Evolutionary conservation across 2,329 filamentous ascomycete species (phyloP).

Genomic region (Cytospora leucostoma): DNA sequence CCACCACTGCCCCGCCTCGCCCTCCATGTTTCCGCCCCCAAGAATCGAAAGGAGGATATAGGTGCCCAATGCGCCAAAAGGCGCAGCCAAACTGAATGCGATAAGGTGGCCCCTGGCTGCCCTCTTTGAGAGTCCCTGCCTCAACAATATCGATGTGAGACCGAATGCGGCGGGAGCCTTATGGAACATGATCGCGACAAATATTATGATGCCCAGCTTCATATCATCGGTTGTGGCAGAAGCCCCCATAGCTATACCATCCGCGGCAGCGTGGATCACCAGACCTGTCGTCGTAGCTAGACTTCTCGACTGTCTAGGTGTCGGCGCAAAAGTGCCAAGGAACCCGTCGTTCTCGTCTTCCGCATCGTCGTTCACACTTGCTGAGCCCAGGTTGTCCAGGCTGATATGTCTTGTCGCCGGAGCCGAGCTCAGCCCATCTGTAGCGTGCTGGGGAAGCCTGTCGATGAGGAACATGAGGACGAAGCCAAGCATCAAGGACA

Average conservation of each 20-base stretch:
- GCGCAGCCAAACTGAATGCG: slow-evolving; percentile 89
- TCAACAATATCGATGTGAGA: slow-evolving; percentile 83
- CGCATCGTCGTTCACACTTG: slow-evolving; percentile 40
- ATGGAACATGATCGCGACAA: slow-evolving; percentile 95
- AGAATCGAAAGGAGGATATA: slow-evolving; percentile 77
- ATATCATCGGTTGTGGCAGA: slow-evolving; percentile 75
- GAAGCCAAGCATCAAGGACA: slow-evolving; percentile 86
- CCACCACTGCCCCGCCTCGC: slow-evolving; percentile 74
- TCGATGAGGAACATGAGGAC: slow-evolving; percentile 97
- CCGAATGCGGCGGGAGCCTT: slow-evolving; percentile 97
- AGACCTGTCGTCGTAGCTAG: slow-evolving; percentile 88
- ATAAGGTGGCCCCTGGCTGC: slow-evolving; percentile 81
- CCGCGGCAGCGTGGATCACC: slow-evolving; percentile 93
- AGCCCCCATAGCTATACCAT: slow-evolving; percentile 93
- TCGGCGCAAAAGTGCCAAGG: slow-evolving; percentile 58
- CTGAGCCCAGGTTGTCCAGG: slow-evolving; percentile 69
- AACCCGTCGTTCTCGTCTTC: slow-evolving; percentile 62
- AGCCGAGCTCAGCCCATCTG: slow-evolving; percentile 62
- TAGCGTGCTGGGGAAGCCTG: slow-evolving; percentile 73
- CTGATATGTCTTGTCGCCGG: slow-evolving; percentile 82
- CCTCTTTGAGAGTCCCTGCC: slow-evolving; percentile 87
- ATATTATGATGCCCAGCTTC: slow-evolving; percentile 85
- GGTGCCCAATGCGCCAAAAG: slow-evolving; percentile 79
- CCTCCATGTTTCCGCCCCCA: slow-evolving; percentile 60
- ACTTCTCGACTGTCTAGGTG: slow-evolving; percentile 60